Conservation (phyloP, 805 yeast genomes). For the Tetrapisispora namnaoensis region DNA sequence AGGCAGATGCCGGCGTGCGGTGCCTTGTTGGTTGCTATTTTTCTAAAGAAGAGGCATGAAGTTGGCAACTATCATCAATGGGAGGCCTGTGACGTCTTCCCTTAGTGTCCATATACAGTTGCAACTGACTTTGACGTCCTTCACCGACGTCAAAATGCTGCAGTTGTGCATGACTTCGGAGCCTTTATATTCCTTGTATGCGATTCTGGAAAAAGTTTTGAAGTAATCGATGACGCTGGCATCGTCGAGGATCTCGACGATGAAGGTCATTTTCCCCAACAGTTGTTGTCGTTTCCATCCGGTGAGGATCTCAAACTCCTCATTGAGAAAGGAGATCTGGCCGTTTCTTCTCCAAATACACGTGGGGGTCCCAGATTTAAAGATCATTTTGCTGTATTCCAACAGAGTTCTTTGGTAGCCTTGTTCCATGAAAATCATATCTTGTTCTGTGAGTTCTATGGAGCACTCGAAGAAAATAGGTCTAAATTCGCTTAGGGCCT, state of each 20-base stretch:
- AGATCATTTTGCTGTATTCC: constrained; percentile 79
- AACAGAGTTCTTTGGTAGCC: constrained; percentile 86
- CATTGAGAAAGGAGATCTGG: constrained; percentile 90
- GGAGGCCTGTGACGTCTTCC: constrained; percentile 91
- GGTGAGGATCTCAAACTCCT: constrained; percentile 80
- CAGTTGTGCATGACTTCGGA: constrained; percentile 85
- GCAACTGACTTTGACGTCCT: constrained; percentile 48
- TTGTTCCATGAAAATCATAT: constrained; percentile 89
- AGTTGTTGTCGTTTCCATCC: constrained; percentile 79
- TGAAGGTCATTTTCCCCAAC: constrained; percentile 57
- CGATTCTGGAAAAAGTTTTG: constrained; percentile 70
- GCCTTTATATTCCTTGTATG: constrained; percentile 85
- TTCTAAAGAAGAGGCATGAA: constrained; percentile 61
- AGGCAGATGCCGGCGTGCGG: too few relatives aligned
- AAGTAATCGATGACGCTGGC: constrained; percentile 80
- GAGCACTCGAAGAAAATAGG: constrained; percentile 92
- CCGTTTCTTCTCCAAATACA: constrained; percentile 94
- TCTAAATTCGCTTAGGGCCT: constrained; percentile 79
- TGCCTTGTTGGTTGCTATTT: too few relatives aligned
- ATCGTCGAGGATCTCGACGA: constrained; percentile 79
- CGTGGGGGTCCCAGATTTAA: constrained; percentile 86
- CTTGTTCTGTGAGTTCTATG: constrained; percentile 75
- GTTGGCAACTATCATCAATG: constrained; percentile 93
- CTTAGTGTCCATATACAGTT: constrained; percentile 88
- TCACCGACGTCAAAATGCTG: constrained; percentile 54